Base-by-base conservation (phyloP, 805 yeast genomes). In the Teunomyces kruisii region DNA sequence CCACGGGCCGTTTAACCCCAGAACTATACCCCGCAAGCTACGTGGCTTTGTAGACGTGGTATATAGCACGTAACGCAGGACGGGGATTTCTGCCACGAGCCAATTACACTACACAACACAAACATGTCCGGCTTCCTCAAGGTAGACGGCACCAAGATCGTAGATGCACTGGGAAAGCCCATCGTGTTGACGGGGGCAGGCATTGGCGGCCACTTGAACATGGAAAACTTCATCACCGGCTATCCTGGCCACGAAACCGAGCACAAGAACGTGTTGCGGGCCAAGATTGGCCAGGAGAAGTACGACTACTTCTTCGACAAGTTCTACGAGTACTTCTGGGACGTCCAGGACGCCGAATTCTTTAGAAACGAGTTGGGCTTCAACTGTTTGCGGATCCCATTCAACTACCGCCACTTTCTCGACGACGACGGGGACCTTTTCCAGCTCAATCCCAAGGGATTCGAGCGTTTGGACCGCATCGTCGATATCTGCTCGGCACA, bases 151-250 rank as follows among this genome's bases (percentile, higher is more conserved):
- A 74, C 79, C 16, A 73, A 76, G 49, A 76, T 77, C 47, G 78
- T 75, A 32, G 76, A 75, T 48, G 62, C 55, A 13, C 54, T 58
- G 9, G 79, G 66, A 6, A 44, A 50, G 4, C 64, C 67, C 9
- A 66, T 76, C 5, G 69, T 76, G 14, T 67, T 76, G 44, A 71
- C 67, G 46, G 81, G 81, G 13, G 58, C 77, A 30, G 80, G 78
- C 42, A 65, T 63, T 26, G 80, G 80, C 38, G 79, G 79, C 36
- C 78, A 72, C 47, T 67, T 77, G 48, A 77, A 76, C 57, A 76
- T 76, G 80, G 81, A 76, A 57, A 77, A 77, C 58, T 76, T 77
- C 69, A 76, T 77, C 51, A 76, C 80, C 22, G 81, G 81, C 4
- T 77, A 70, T 49, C 79, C 80, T 9, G 81, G 81, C 3, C 78